phyloP scores from a whole-genome alignment of 1,284 basidiomycete species.

The Cystobasidium pallidum region DNA sequence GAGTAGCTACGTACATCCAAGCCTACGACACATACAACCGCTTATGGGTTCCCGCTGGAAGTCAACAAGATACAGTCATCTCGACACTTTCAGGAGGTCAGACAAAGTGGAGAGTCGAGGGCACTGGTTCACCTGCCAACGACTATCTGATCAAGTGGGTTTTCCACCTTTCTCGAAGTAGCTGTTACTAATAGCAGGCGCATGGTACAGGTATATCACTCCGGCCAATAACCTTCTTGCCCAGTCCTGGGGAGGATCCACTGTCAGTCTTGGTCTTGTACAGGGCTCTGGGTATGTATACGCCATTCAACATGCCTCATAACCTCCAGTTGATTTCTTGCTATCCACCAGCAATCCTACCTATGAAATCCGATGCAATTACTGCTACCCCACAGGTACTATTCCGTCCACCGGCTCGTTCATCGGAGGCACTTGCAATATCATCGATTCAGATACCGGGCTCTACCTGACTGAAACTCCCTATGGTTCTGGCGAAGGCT shows the following conservation, averaged over 20 bases:
- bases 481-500: not conserved
- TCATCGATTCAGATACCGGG: conserved; percentile 16
- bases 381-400: conserved; percentile 10
- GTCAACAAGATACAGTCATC: conserved; percentile 42
- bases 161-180: not conserved
- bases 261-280: conserved; percentile 11
- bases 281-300: conserved; percentile 10
- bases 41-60: conserved; percentile 8
- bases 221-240: conserved; percentile 13
- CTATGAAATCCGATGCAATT: conserved; percentile 16
- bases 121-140: conserved; percentile 9
- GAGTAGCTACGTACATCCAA: conserved; percentile 18
- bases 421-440: conserved; percentile 25
- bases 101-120: conserved; percentile 25
- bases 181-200: not conserved
- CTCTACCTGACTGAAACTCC: conserved; percentile 19
- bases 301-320: not conserved
- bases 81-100: conserved; percentile 25
- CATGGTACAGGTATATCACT: not conserved
- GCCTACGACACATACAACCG: conserved; percentile 29
- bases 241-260: not conserved
- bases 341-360: conserved; percentile 4
- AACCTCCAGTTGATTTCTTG: not conserved
- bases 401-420: conserved; percentile 12
- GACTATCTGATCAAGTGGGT: conserved; percentile 34